Percentiles rank a stretch among this genome's conserved stretches.
Evolutionary conservation across 371 early-diverging fungal genomes (phyloP).

Genomic region (Mucor racemosus): DNA sequence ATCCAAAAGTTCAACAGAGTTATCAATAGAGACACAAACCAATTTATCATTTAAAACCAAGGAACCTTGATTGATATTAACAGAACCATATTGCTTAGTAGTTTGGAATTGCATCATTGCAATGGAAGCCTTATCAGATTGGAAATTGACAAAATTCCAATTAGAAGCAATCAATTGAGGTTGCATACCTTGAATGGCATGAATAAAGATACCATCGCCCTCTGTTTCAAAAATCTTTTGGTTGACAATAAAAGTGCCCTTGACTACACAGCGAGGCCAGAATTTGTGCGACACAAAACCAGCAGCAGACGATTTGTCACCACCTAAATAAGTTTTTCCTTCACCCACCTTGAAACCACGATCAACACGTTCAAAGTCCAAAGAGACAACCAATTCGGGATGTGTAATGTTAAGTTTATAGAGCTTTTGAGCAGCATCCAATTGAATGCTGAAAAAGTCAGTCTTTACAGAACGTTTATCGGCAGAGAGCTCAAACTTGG

Average conservation of each 20-base stretch:
- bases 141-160: slow-evolving; percentile 85
- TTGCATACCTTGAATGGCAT: slow-evolving; percentile 84
- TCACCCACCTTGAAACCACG: slow-evolving; percentile 84
- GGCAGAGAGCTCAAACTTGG: slow-evolving; percentile 64
- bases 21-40: slow-evolving; percentile 78
- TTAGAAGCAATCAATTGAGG: slow-evolving; percentile 84
- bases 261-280: slow-evolving; percentile 77
- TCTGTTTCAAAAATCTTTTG: slow-evolving; percentile 66
- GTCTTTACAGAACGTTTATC: slow-evolving; percentile 77
- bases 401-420: slow-evolving; percentile 64
- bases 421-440: slow-evolving; percentile 53
- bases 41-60: slow-evolving; percentile 71
- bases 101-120: slow-evolving; percentile 85
- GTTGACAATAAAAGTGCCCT: slow-evolving; percentile 75
- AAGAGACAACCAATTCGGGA: slow-evolving; percentile 65
- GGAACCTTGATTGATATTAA: slow-evolving; percentile 76
- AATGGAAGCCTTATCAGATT: slow-evolving; percentile 61
- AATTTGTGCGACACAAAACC: slow-evolving; percentile 79
- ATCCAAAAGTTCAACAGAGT: slow-evolving; percentile 61
- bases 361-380: slow-evolving; percentile 71
- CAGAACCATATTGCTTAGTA: slow-evolving; percentile 74
- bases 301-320: slow-evolving; percentile 48
- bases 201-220: slow-evolving; percentile 81
- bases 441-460: slow-evolving; percentile 67
- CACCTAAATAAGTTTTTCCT: slow-evolving; percentile 76